A percentile compares a stretch with the other conserved stretches of the same genome.
Conservation (phyloP, 177 flowering plant species). For the Vitis hybrid region DNA sequence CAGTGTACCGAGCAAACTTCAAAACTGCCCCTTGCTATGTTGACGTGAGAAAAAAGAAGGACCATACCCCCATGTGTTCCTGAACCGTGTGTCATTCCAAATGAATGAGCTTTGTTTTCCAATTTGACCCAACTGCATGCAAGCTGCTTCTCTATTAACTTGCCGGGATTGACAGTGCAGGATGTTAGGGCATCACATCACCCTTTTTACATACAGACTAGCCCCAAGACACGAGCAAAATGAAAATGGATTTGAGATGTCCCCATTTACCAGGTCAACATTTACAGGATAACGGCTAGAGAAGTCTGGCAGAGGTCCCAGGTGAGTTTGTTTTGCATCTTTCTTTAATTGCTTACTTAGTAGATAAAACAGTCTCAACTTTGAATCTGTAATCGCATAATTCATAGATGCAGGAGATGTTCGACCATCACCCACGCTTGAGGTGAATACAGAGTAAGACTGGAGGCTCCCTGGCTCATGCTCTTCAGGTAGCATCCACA, state of each 20-base stretch:
- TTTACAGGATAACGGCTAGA: slow-evolving; percentile 27
- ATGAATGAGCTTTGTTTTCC: too few relatives aligned
- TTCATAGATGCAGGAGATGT: slow-evolving; percentile 36
- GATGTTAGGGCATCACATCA: too few relatives aligned
- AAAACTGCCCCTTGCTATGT: too few relatives aligned
- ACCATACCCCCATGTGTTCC: too few relatives aligned
- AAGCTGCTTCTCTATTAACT: too few relatives aligned
- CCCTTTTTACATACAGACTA: slow-evolving; percentile 11
- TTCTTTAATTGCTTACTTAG: slow-evolving; percentile 22
- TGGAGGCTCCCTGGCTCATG: slow-evolving; percentile 19
- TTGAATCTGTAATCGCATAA: slow-evolving; percentile 66
- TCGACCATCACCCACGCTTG: slow-evolving; percentile 23
- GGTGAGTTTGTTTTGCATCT: slow-evolving; percentile 14
- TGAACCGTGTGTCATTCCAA: too few relatives aligned
- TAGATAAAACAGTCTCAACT: slow-evolving; percentile 43
- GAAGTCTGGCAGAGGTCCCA: slow-evolving; percentile 20
- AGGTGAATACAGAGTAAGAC: slow-evolving; percentile 29
- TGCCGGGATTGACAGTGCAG: too few relatives aligned
- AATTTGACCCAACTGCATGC: too few relatives aligned
- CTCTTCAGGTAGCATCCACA: slow-evolving; percentile 11
- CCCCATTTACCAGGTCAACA: slow-evolving; percentile 18
- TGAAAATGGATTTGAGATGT: slow-evolving; percentile 26
- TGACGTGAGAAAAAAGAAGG: too few relatives aligned
- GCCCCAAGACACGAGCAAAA: slow-evolving; percentile 27
- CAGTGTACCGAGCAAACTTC: too few relatives aligned